phyloP scores from a whole-genome alignment of 2,329 filamentous ascomycete genomes.

The Allantophomopsis lycopodina region DNA sequence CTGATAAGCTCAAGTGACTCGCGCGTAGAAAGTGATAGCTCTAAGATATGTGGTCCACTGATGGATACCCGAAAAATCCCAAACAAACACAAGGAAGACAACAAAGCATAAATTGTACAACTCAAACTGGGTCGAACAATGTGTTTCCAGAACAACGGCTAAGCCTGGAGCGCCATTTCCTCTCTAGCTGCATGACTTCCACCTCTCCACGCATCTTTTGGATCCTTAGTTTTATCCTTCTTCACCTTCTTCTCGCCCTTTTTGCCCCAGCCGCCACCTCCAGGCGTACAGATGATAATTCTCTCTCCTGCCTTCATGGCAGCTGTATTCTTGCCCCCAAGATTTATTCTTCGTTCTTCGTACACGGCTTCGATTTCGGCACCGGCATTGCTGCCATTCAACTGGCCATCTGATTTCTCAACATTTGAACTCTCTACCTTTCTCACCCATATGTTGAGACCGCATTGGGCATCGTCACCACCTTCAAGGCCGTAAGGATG shows the following conservation, averaged over 20 bases:
- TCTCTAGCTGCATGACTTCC: slow-evolving; percentile 43
- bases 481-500: slow-evolving; percentile 72
- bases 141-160: not conserved
- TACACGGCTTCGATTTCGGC: not conserved
- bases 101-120: no score
- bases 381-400: slow-evolving; percentile 8
- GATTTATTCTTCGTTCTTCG: not conserved
- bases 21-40: no score
- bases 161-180: slow-evolving; percentile 43
- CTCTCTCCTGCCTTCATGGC: slow-evolving; percentile 64
- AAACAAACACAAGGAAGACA: no score
- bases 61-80: no score
- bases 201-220: slow-evolving; percentile 42
- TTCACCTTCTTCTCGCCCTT: slow-evolving; percentile 1
- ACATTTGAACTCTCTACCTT: slow-evolving; percentile 39
- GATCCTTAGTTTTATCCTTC: slow-evolving; percentile 33
- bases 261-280: slow-evolving; percentile 64
- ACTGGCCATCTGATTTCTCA: slow-evolving; percentile 23
- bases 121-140: no score
- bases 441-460: slow-evolving; percentile 69
- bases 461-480: slow-evolving; percentile 61
- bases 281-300: slow-evolving; percentile 69
- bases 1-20: no score
- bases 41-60: no score
- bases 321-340: not conserved